Conservation (phyloP, 1,284 basidiomycete species). For the Papiliotrema terrestris region DNA sequence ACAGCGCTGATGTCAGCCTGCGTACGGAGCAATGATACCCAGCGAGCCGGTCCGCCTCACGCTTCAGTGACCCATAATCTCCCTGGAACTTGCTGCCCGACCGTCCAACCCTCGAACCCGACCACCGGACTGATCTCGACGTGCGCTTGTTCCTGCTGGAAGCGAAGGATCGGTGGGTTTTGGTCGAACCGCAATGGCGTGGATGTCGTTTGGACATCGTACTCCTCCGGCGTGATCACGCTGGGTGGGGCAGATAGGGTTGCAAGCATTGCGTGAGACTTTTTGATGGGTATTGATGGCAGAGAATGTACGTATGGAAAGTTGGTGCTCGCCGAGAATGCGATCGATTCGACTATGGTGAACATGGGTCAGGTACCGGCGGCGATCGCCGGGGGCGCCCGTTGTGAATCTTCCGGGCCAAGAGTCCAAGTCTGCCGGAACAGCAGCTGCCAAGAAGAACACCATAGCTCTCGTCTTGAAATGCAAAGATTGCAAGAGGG, state of each 20-base stretch:
- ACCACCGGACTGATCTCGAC: constrained; percentile 53
- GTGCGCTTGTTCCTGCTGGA: constrained; percentile 63
- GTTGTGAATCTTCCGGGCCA: no score
- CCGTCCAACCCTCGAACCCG: constrained; percentile 50
- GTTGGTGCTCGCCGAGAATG: no score
- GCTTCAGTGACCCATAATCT: constrained; percentile 77
- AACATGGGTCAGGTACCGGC: no score
- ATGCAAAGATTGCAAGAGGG: no score
- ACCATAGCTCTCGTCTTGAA: no score
- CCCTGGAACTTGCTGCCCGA: constrained; percentile 54
- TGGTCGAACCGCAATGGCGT: constrained; percentile 76
- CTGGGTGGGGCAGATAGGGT: constrained; percentile 22
- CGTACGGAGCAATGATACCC: background rate
- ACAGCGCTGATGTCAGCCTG: constrained; percentile 57
- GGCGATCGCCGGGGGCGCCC: no score
- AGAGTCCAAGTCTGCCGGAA: no score
- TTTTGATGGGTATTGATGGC: background rate
- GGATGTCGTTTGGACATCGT: constrained; percentile 60
- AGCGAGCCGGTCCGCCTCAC: constrained; percentile 49
- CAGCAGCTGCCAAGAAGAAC: no score
- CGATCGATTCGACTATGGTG: no score
- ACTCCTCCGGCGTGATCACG: constrained; percentile 64
- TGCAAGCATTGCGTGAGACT: constrained; percentile 19
- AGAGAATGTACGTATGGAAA: background rate
- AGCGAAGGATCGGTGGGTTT: constrained; percentile 73